Percentiles rank a stretch among this genome's conserved stretches.
Evolutionary conservation across 2,329 filamentous ascomycete genomes (phyloP).

Genomic region (Fusarium buxicola): DNA sequence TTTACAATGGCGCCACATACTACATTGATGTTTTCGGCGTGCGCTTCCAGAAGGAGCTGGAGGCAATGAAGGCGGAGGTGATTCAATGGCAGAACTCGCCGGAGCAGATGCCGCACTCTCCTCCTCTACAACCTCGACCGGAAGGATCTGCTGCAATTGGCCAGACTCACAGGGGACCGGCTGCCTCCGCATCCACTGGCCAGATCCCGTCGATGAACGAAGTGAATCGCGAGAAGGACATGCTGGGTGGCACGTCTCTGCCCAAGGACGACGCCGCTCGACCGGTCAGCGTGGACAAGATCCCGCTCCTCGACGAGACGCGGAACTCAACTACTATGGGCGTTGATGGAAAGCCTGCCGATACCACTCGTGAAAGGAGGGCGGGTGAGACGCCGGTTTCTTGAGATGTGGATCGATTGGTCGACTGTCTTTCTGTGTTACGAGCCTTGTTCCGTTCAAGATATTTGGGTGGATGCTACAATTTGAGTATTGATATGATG

Average conservation of each 20-base stretch:
- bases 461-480: constrained; percentile 4
- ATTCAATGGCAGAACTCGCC: constrained; percentile 82
- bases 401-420: not conserved
- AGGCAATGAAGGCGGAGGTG: constrained; percentile 88
- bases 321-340: constrained; percentile 52
- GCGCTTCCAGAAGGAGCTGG: constrained; percentile 95
- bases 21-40: constrained; percentile 99
- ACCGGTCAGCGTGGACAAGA: constrained; percentile 60
- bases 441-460: not conserved
- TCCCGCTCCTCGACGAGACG: constrained; percentile 67
- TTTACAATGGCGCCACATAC: constrained; percentile 96
- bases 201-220: constrained; percentile 34
- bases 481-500: constrained; percentile 3
- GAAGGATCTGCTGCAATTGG: constrained; percentile 36
- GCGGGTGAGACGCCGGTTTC: constrained; percentile 35
- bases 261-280: constrained; percentile 38
- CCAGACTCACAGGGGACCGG: constrained; percentile 24
- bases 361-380: constrained; percentile 62
- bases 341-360: constrained; percentile 58
- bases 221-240: constrained; percentile 32
- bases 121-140: constrained; percentile 47
- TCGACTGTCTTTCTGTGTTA: not conserved
- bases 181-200: constrained; percentile 27
- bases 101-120: constrained; percentile 56
- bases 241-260: constrained; percentile 24